These are phyloP conservation scores for Rhizophagus clarus DNA, from an alignment of 192 early-diverging fungal genomes.

Conservation along the genomic window DNA sequence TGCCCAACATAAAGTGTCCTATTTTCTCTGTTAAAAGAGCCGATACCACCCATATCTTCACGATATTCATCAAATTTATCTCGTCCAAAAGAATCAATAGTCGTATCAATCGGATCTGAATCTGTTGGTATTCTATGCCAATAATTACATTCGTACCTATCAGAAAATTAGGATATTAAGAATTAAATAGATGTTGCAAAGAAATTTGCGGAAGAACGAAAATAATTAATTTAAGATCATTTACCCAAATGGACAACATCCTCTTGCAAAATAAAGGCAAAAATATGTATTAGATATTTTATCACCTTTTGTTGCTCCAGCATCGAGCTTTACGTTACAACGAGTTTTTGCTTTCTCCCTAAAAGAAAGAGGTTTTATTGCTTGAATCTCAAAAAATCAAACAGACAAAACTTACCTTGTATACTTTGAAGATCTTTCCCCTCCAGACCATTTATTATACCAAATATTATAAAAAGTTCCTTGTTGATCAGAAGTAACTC, in stretches of 20 bases:
- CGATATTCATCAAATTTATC: constrained; percentile 68
- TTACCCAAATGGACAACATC: constrained; percentile 75
- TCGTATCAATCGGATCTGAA: constrained; percentile 54
- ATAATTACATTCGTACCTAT: constrained; percentile 48
- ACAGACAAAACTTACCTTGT: neutral
- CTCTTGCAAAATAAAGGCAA: constrained; percentile 84
- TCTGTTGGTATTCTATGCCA: constrained; percentile 54
- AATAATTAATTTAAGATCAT: constrained; percentile 19
- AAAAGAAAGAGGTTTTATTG: neutral
- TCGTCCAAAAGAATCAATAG: constrained; percentile 80
- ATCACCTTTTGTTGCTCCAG: constrained; percentile 69
- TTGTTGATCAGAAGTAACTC: neutral
- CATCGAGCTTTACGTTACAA: constrained; percentile 65
- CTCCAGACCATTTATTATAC: constrained; percentile 43
- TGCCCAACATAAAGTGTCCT: constrained; percentile 79
- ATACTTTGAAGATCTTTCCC: constrained; percentile 21
- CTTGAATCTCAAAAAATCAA: neutral
- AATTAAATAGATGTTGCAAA: neutral
- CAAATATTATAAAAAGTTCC: constrained; percentile 49
- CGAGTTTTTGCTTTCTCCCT: constrained; percentile 61
- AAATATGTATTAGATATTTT: constrained; percentile 66
- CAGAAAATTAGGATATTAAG: neutral
- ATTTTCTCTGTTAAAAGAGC: constrained; percentile 77
- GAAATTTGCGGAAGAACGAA: neutral
- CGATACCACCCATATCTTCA: constrained; percentile 66